Base-by-base conservation (phyloP, 139 green algal species). In the Ulvella scutata region DNA sequence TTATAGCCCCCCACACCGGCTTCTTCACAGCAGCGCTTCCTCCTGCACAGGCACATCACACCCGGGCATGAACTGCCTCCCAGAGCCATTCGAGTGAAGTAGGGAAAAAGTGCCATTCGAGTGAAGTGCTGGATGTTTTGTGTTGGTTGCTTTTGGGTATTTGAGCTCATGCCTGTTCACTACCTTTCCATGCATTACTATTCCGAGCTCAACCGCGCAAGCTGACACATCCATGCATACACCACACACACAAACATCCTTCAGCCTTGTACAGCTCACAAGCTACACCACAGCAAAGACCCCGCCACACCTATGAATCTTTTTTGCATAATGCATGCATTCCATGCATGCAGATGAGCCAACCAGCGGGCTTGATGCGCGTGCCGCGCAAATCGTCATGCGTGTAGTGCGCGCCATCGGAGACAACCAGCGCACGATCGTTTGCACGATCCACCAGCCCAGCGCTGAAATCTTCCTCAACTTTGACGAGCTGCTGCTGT, bases 381-480 rank as follows among this genome's bases (percentile, higher is more conserved):
- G 77, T 4, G 78, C 80, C 4, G 83, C 83, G 13, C 74, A 62
- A 4, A 72, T 87, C 13, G 83, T 87, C 9, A 87, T 87, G 80
- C 43, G 76, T 4, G 43, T 77, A 4, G 77, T 87, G 34, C 62
- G 74, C 33, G 78, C 76, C 61, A 84, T 61, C 17, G 73, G 75
- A 0, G 33, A 77, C 35, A 81, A 43, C 0, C 76, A 79, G 28
- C 83, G 75, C 72, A 81, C 75, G 26, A 62, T 76, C 3, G 61
- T 88, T 23, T 88, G 84, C 80, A 88, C 82, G 61, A 88, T 89
- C 51, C 84, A 88, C 74, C 84, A 88, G 67, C 84, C 84, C 31
- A 80, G 62, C 44, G 44, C 78, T 2, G 75, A 83, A 43, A 88
- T 88, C 73, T 88, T 88, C 29, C 78, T 79, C 74, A 62, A 72